These are phyloP conservation scores for Heterobasidion parviporum DNA, from an alignment of 1,284 basidiomycete species.

Conservation along the genomic window DNA sequence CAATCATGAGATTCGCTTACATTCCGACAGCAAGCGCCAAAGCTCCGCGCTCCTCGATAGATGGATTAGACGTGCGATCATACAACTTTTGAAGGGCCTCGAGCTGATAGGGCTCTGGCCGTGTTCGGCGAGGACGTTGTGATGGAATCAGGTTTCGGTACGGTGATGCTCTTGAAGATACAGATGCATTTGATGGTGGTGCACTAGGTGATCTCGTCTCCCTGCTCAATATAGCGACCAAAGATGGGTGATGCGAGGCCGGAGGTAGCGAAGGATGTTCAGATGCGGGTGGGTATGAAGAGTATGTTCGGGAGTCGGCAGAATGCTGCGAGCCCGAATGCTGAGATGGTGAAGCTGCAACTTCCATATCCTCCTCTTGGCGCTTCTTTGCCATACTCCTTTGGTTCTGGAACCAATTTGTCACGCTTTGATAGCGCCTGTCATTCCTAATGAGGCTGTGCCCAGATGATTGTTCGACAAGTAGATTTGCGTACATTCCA, in stretches of 20 bases:
- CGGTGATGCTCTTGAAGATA: slow-evolving; percentile 25
- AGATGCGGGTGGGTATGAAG: slow-evolving; percentile 19
- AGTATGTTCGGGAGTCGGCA: slow-evolving; percentile 19
- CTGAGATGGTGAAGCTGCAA: slow-evolving; percentile 1
- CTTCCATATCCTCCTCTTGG: slow-evolving; percentile 36
- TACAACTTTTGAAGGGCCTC: slow-evolving; percentile 64
- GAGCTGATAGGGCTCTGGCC: slow-evolving; percentile 69
- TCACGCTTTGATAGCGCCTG: slow-evolving; percentile 70
- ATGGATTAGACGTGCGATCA: slow-evolving; percentile 60
- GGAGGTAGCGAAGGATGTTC: slow-evolving; percentile 16
- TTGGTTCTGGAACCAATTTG: slow-evolving; percentile 81
- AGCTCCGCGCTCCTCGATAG: slow-evolving; percentile 67
- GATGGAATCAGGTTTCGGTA: slow-evolving; percentile 18
- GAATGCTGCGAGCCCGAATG: neutral
- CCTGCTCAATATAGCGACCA: slow-evolving; percentile 7
- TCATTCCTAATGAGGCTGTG: slow-evolving; percentile 15
- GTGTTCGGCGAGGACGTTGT: slow-evolving; percentile 43
- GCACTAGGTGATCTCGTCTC: slow-evolving; percentile 19
- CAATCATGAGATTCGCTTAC: slow-evolving; percentile 26
- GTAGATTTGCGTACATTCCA: slow-evolving; percentile 51
- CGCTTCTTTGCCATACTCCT: slow-evolving; percentile 65
- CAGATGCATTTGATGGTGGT: slow-evolving; percentile 19
- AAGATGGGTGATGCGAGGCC: slow-evolving; percentile 4
- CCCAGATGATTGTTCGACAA: slow-evolving; percentile 6
- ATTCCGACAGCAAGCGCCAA: slow-evolving; percentile 60